phyloP scores from a whole-genome alignment of 2,329 filamentous ascomycete species.

The Tolypocladium ovalisporum region DNA sequence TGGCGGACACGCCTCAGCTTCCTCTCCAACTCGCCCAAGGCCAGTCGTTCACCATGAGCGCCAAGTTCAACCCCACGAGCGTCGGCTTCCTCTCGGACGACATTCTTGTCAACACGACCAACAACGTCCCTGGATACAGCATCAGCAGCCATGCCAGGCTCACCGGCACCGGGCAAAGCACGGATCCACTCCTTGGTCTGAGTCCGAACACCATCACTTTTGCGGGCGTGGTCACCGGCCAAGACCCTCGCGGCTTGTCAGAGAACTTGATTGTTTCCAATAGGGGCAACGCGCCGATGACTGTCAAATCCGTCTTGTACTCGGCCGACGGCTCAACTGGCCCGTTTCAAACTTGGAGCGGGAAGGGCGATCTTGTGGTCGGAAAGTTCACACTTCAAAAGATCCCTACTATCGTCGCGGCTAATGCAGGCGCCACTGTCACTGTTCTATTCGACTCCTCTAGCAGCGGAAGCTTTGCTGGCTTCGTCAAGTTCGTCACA shows the following conservation, averaged over 20 bases:
- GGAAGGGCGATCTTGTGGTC: slow-evolving; percentile 23
- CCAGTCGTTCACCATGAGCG: slow-evolving; percentile 28
- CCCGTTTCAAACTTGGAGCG: slow-evolving; percentile 28
- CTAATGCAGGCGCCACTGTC: slow-evolving; percentile 27
- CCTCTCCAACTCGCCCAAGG: slow-evolving; percentile 22
- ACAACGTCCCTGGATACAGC: slow-evolving; percentile 32
- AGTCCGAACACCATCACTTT: slow-evolving; percentile 38
- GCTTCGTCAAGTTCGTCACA: slow-evolving; percentile 35
- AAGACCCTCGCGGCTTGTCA: slow-evolving; percentile 21
- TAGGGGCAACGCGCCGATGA: slow-evolving; percentile 33
- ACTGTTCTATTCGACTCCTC: slow-evolving; percentile 36
- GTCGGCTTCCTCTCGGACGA: slow-evolving; percentile 38
- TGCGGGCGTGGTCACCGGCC: slow-evolving; percentile 33
- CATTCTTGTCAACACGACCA: slow-evolving; percentile 36
- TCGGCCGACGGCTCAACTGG: slow-evolving; percentile 31
- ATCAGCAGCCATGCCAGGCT: slow-evolving; percentile 33
- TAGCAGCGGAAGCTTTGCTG: slow-evolving; percentile 33
- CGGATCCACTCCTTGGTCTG: slow-evolving; percentile 31
- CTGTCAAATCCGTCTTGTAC: slow-evolving; percentile 31
- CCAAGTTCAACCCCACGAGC: slow-evolving; percentile 30
- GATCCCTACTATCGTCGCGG: slow-evolving; percentile 32
- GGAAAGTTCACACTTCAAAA: slow-evolving; percentile 37
- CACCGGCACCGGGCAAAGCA: slow-evolving; percentile 36
- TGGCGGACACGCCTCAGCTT: slow-evolving; percentile 22
- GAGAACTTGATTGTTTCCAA: slow-evolving; percentile 39